Percentiles rank a stretch among this genome's conserved stretches.
These are phyloP conservation scores for Tilletia setariae DNA, from an alignment of 1,284 basidiomycete genomes.

Conservation along the genomic window DNA sequence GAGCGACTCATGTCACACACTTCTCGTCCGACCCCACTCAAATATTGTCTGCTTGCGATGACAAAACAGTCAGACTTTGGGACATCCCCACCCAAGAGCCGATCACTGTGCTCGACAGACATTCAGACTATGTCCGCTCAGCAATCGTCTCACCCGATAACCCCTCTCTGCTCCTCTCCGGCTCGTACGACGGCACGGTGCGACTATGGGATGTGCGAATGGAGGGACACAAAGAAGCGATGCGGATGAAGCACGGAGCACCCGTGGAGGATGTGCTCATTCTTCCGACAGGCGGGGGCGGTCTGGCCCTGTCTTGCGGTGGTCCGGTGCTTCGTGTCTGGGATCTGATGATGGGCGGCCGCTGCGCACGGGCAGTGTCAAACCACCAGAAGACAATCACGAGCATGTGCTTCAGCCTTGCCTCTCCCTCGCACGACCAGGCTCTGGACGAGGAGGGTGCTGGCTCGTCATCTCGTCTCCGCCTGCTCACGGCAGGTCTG, in stretches of 20 bases:
- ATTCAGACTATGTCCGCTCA: slow-evolving; percentile 92
- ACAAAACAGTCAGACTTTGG: slow-evolving; percentile 89
- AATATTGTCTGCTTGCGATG: slow-evolving; percentile 90
- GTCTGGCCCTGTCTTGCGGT: slow-evolving; percentile 77
- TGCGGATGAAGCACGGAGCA: slow-evolving; percentile 54
- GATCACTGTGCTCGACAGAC: slow-evolving; percentile 73
- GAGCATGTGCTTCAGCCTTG: slow-evolving; percentile 59
- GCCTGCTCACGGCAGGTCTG: slow-evolving; percentile 82
- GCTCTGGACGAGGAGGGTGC: slow-evolving; percentile 41
- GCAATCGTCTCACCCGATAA: slow-evolving; percentile 79
- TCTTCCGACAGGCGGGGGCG: slow-evolving; percentile 74
- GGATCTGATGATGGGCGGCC: slow-evolving; percentile 89
- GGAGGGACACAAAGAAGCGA: slow-evolving; percentile 44
- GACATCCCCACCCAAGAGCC: slow-evolving; percentile 86
- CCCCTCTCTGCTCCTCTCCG: slow-evolving; percentile 80
- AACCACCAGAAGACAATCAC: slow-evolving; percentile 99
- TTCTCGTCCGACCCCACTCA: slow-evolving; percentile 82
- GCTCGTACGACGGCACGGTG: slow-evolving; percentile 90
- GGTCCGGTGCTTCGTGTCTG: slow-evolving; percentile 91
- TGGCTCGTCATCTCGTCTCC: slow-evolving; percentile 58
- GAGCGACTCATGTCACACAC: slow-evolving; percentile 85
- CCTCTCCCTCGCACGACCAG: slow-evolving; percentile 15
- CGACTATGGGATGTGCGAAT: slow-evolving; percentile 78
- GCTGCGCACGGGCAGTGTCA: slow-evolving; percentile 54
- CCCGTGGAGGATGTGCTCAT: slow-evolving; percentile 94